Conservation (phyloP, 768 basidiomycete species). For the Mycena kentingensis region DNA sequence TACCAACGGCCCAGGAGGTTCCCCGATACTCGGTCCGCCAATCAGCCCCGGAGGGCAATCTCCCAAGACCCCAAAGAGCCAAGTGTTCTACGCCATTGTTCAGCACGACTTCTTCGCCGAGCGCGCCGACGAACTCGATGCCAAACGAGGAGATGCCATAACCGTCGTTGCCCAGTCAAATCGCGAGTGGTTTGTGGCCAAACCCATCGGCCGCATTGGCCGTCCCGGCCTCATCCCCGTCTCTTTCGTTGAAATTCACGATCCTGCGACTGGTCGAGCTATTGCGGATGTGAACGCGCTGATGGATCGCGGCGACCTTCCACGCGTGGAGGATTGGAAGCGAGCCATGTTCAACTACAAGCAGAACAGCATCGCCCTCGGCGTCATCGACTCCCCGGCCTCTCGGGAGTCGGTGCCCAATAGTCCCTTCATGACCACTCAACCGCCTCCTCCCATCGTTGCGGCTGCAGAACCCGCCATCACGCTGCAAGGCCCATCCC, state of each 20-base stretch:
- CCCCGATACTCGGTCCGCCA: slow-evolving; percentile 25
- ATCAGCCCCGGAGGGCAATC: slow-evolving; percentile 29
- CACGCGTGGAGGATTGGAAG: slow-evolving; percentile 99
- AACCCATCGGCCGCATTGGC: slow-evolving; percentile 93
- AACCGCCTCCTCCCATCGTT: slow-evolving; percentile 22
- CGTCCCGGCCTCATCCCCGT: slow-evolving; percentile 97
- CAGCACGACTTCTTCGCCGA: slow-evolving; percentile 96
- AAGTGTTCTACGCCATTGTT: slow-evolving; percentile 91
- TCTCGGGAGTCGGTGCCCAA: slow-evolving; percentile 44
- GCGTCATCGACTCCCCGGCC: slow-evolving; percentile 74
- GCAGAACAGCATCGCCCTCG: slow-evolving; percentile 92
- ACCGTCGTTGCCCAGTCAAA: slow-evolving; percentile 99
- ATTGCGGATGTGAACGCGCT: slow-evolving; percentile 74
- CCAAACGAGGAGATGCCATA: slow-evolving; percentile 90
- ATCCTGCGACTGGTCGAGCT: slow-evolving; percentile 82
- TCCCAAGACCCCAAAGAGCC: slow-evolving; percentile 42
- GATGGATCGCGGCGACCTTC: slow-evolving; percentile 86
- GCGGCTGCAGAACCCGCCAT: slow-evolving; percentile 26
- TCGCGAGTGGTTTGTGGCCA: slow-evolving; percentile 99
- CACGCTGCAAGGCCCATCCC: slow-evolving; percentile 31
- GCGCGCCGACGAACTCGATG: slow-evolving; percentile 93
- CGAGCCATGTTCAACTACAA: slow-evolving; percentile 94
- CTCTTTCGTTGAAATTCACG: slow-evolving; percentile 94
- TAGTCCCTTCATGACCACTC: slow-evolving; percentile 39
- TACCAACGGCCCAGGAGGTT: slow-evolving; percentile 14